These are phyloP conservation scores for Lactifluus echinatus DNA, from an alignment of 768 basidiomycete species.

Conservation along the genomic window DNA sequence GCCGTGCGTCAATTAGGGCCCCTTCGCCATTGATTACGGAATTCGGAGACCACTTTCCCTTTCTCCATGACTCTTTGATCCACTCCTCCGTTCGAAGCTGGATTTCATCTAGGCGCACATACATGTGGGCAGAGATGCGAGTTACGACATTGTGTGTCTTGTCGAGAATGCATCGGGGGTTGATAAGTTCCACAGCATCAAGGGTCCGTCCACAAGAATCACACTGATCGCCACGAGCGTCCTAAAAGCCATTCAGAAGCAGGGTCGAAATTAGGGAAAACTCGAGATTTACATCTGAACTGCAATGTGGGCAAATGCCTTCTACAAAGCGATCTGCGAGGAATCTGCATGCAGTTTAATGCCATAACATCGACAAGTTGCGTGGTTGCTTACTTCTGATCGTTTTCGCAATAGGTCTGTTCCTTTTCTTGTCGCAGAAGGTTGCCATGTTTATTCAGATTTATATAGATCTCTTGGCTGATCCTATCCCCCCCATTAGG, in stretches of 20 bases:
- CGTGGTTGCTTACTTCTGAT: constrained; percentile 51
- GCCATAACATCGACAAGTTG: constrained; percentile 8
- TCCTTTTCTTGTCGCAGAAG: constrained; percentile 80
- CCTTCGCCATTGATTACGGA: constrained; percentile 84
- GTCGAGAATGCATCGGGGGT: constrained; percentile 89
- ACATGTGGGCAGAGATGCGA: constrained; percentile 81
- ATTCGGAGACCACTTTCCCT: constrained; percentile 90
- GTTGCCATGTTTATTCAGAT: constrained; percentile 67
- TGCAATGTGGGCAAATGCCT: constrained; percentile 94
- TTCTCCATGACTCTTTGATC: constrained; percentile 70
- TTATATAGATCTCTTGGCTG: constrained; percentile 80
- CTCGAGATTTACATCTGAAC: constrained; percentile 49
- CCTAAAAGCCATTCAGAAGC: constrained; percentile 35
- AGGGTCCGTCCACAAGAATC: constrained; percentile 88
- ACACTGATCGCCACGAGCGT: constrained; percentile 97
- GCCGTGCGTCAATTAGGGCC: constrained; percentile 78
- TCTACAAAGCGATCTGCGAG: constrained; percentile 96
- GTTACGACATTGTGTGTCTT: constrained; percentile 71
- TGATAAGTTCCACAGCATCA: constrained; percentile 86
- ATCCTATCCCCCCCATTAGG: constrained; percentile 44
- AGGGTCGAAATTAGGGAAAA: neutral
- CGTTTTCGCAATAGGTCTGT: constrained; percentile 93
- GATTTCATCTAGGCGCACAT: constrained; percentile 74
- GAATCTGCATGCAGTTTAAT: constrained; percentile 45
- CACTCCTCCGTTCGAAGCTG: constrained; percentile 82